Percentiles rank a stretch among this genome's conserved stretches.
phyloP scores from a whole-genome alignment of 2,329 filamentous ascomycete species.

The Fusarium papillatum region DNA sequence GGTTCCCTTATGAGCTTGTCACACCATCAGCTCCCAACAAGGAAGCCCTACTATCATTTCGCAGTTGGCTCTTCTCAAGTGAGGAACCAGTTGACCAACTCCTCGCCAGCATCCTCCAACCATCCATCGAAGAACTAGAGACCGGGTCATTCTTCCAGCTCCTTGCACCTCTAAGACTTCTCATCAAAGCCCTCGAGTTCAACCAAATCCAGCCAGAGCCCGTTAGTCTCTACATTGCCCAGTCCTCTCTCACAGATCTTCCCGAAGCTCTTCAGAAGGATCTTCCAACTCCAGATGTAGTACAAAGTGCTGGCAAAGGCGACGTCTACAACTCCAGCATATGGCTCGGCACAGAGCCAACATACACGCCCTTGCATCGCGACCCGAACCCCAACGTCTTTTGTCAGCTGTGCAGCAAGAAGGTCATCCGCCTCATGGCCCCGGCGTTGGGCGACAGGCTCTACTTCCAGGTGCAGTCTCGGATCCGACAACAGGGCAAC shows the following conservation, averaged over 20 bases:
- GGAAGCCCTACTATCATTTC: constrained; percentile 42
- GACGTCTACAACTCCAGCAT: constrained; percentile 91
- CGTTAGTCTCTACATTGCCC: constrained; percentile 84
- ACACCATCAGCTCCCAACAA: constrained; percentile 31
- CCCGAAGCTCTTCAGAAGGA: constrained; percentile 74
- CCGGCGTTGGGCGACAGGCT: constrained; percentile 74
- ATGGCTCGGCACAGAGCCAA: constrained; percentile 90
- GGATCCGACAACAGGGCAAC: constrained; percentile 54
- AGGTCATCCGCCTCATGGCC: constrained; percentile 79
- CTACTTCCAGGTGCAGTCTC: constrained; percentile 67
- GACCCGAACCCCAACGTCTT: constrained; percentile 97
- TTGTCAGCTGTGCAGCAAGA: constrained; percentile 82
- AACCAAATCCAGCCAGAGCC: constrained; percentile 51
- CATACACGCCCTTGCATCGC: constrained; percentile 90
- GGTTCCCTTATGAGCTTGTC: constrained; percentile 57
- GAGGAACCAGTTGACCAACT: constrained; percentile 46
- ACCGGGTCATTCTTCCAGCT: constrained; percentile 66
- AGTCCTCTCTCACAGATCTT: constrained; percentile 79
- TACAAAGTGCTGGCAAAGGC: constrained; percentile 75
- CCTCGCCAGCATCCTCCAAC: constrained; percentile 48
- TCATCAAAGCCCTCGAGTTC: constrained; percentile 69
- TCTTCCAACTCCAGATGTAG: constrained; percentile 75
- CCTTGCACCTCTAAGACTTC: constrained; percentile 72
- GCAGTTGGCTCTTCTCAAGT: constrained; percentile 43
- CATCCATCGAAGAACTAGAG: constrained; percentile 38